Conservation (phyloP, 176 grass and related monocot genomes). For the Zoysia pacifica region DNA sequence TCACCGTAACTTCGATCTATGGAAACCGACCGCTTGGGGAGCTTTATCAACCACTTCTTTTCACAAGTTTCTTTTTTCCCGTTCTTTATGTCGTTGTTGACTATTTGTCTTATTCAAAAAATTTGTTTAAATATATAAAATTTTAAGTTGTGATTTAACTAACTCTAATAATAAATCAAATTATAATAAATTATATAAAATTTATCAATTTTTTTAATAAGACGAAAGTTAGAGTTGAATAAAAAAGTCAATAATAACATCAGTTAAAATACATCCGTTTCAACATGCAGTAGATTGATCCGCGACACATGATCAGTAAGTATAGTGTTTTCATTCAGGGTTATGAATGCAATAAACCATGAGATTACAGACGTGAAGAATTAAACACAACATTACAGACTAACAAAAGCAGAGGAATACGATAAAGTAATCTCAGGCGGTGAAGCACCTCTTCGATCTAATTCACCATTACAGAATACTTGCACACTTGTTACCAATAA, state of each 20-base stretch:
- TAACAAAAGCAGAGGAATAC: conserved; percentile 3
- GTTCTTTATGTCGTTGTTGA: too few species aligned
- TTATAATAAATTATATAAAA: too few species aligned
- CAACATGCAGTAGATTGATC: not conserved
- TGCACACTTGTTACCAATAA: not conserved
- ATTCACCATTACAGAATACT: not conserved
- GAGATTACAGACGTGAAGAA: not conserved
- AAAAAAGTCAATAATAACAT: too few species aligned
- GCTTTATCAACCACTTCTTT: not conserved
- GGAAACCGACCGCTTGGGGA: not conserved
- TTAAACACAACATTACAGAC: not conserved
- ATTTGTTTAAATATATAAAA: too few species aligned
- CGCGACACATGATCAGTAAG: not conserved
- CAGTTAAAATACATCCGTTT: too few species aligned
- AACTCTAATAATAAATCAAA: too few species aligned
- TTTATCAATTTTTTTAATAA: too few species aligned
- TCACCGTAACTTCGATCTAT: not conserved
- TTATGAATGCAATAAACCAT: not conserved
- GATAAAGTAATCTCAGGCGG: not conserved
- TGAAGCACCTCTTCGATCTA: not conserved
- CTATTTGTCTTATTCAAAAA: too few species aligned
- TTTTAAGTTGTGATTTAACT: not conserved
- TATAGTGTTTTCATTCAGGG: not conserved
- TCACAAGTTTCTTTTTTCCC: not conserved
- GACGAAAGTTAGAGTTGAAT: too few species aligned